Evolutionary conservation across 225 moss, liverwort and hornwort genomes (phyloP), one percentile per base, ranked within the genome.

Genomic region (Pseudisothecium myosuroides): DNA sequence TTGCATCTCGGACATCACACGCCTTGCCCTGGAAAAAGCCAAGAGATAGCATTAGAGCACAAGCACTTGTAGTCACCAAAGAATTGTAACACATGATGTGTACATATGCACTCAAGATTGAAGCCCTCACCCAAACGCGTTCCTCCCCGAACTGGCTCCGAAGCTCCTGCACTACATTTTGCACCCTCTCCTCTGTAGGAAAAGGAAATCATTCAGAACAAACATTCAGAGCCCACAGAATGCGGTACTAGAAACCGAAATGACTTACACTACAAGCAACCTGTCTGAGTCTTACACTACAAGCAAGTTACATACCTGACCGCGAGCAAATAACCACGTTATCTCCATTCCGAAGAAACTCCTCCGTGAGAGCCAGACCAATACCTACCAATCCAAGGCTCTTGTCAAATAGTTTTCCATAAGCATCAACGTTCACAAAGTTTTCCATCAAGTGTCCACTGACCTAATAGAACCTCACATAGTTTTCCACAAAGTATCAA

Each of bases 251-350:
- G 43, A 85, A 73, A 60, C 11, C 43, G 55, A 74, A 71, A 83
- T 72, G 28, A 64, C 75, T 37, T 45, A 14, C n/a, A 73, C 24
- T 65, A 28, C 45, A 87, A 81, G 45, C 74, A 79, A 84, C n/a
- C 39, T 58, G 78, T 79, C 79, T 56, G 58, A 79, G 58, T 27
- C 67, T 36, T 54, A 64, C n/a, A 65, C 23, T 80, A 41, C 39
- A 87, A 69, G 55, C 74, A 73, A 87, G 28, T 63, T 34, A 60
- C 43, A 77, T 94, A 93, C 98, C 96, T 96, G 99, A 97, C 79
- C 99, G 96, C 88, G 99, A 99, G 94, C 97, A 99, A 87, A 99
- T 90, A 66, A 96, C 90, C 50, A 99, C 96, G 67, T 95, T 97
- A 74, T 99, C 99, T 69, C 97, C 99, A 80, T 94, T 93, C 67